Percentiles rank a stretch among this genome's conserved stretches.
These are phyloP conservation scores for Geotrichum cucujoidarum DNA, from an alignment of 1,139 yeast species.

Conservation along the genomic window DNA sequence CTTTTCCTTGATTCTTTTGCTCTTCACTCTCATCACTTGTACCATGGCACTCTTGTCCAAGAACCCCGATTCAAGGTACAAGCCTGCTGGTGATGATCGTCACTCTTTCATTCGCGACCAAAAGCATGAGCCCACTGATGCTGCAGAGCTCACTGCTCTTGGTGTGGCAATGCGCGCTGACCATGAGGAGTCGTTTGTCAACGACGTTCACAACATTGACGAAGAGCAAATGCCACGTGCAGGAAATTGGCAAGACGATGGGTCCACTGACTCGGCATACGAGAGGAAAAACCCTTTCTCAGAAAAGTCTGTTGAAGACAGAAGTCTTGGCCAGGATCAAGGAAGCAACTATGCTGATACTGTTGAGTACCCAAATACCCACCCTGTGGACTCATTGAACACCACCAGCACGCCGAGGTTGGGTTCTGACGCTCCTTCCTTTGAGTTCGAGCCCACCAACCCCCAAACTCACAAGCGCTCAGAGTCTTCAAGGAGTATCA, in stretches of 20 bases:
- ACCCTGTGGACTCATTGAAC: neutral
- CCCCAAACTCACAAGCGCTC: neutral
- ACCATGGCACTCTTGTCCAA: constrained; percentile 76
- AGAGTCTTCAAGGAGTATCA: constrained; percentile 2
- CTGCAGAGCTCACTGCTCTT: constrained; percentile 69
- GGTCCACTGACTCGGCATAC: neutral
- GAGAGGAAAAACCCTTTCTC: neutral
- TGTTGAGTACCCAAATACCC: neutral
- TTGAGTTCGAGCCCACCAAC: neutral
- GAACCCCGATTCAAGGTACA: constrained; percentile 89
- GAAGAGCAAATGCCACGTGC: neutral
- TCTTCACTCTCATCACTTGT: constrained; percentile 74
- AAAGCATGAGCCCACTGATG: constrained; percentile 44
- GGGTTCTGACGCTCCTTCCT: neutral
- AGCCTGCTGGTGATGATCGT: constrained; percentile 93
- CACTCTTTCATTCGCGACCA: constrained; percentile 69
- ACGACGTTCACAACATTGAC: neutral
- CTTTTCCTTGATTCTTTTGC: constrained; percentile 73
- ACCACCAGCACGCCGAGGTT: neutral
- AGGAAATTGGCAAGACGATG: neutral
- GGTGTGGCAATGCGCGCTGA: constrained; percentile 81
- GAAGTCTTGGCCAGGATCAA: neutral
- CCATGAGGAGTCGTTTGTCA: constrained; percentile 38
- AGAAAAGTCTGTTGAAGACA: neutral
- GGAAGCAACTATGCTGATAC: neutral